Conservation (phyloP, 1,284 basidiomycete genomes). For the Melampsora occidentalis region DNA sequence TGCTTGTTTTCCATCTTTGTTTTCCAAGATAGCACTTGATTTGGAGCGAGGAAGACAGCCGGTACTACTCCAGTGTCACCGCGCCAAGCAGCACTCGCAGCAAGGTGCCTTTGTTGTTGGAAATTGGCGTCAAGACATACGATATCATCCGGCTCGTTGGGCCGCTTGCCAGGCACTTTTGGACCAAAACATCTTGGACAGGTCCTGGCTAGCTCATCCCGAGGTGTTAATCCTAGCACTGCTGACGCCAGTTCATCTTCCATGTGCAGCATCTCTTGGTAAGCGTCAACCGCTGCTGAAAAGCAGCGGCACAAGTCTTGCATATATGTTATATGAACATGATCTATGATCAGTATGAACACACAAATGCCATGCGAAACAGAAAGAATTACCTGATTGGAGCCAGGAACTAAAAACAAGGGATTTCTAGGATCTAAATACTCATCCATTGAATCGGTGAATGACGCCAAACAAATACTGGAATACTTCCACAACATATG, state of each 20-base stretch:
- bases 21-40: too few species aligned
- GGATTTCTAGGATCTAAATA: constrained; percentile 9
- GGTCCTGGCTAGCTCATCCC: too few species aligned
- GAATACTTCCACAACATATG: constrained; percentile 22
- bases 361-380: too few species aligned
- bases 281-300: not conserved
- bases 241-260: too few species aligned
- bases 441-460: constrained; percentile 13
- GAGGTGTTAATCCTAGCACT: too few species aligned
- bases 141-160: constrained; percentile 15
- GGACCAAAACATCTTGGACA: constrained; percentile 23
- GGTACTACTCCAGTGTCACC: too few species aligned
- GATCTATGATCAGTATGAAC: too few species aligned
- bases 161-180: not conserved
- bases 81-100: too few species aligned
- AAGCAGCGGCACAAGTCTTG: not conserved
- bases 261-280: constrained; percentile 3
- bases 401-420: not conserved
- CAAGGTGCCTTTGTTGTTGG: not conserved
- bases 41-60: too few species aligned
- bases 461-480: not conserved
- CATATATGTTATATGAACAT: not conserved
- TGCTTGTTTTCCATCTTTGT: too few species aligned
- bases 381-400: too few species aligned
- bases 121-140: constrained; percentile 23